These are phyloP conservation scores for Ogataea hybrid DNA, from an alignment of 1,139 yeast genomes.

Conservation along the genomic window DNA sequence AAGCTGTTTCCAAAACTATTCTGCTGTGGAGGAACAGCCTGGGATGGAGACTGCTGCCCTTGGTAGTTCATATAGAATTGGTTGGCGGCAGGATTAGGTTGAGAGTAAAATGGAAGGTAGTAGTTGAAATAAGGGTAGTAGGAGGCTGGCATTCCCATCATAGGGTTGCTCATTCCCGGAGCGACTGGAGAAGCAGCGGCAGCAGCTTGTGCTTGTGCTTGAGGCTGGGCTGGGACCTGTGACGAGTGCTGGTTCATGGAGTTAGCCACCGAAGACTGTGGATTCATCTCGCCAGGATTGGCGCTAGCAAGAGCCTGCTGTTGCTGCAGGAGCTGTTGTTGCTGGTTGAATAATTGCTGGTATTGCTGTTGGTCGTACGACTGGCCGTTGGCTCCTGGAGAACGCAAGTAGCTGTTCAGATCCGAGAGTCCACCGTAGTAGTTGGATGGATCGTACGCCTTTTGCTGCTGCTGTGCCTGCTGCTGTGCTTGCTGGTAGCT, in stretches of 20 bases:
- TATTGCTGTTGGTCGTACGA: conserved; percentile 25
- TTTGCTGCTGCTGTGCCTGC: conserved; percentile 26
- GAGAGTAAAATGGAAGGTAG: conserved; percentile 26
- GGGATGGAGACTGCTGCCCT: conserved; percentile 22
- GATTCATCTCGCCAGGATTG: conserved; percentile 16
- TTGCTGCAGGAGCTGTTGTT: conserved; percentile 22
- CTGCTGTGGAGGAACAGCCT: conserved; percentile 21
- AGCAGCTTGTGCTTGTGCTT: conserved; percentile 14
- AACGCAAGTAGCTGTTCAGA: conserved; percentile 29
- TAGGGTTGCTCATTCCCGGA: conserved; percentile 24
- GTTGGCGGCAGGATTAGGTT: conserved; percentile 27
- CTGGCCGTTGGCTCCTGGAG: conserved; percentile 25
- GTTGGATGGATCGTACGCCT: conserved; percentile 26
- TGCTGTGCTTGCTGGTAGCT: conserved; percentile 20
- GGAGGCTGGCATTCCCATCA: conserved; percentile 29
- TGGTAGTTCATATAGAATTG: conserved; percentile 29
- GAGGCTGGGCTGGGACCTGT: conserved; percentile 14
- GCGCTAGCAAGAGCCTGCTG: conserved; percentile 21
- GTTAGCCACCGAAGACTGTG: conserved; percentile 21
- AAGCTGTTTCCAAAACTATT: conserved; percentile 22
- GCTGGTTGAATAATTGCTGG: conserved; percentile 25
- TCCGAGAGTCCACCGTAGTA: conserved; percentile 28
- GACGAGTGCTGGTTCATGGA: conserved; percentile 14
- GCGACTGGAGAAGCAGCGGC: conserved; percentile 16
- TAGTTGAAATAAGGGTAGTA: conserved; percentile 29